Percentiles rank a stretch among this genome's conserved stretches.
Conservation (phyloP, 148 eudicot species). For the Chenopodium suecicum region DNA sequence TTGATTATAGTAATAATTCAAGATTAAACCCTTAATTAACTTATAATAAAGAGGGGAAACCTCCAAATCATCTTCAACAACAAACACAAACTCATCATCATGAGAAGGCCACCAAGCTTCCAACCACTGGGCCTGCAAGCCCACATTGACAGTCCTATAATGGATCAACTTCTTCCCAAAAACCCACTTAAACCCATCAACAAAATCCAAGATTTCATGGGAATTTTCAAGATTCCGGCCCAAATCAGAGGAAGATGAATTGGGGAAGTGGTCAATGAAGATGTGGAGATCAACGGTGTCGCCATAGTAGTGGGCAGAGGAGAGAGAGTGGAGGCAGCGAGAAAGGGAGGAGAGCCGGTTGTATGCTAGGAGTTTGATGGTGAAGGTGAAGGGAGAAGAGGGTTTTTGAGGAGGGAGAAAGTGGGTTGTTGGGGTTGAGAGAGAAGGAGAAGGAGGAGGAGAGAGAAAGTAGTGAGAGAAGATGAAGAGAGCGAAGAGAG, state of each 20-base stretch:
- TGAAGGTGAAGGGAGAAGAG: conserved; percentile 64
- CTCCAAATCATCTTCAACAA: conserved; percentile 94
- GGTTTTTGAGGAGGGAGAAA: conserved; percentile 27
- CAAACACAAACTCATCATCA: conserved; percentile 87
- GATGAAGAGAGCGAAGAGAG: conserved; percentile 11
- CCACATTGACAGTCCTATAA: conserved; percentile 75
- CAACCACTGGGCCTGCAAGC: conserved; percentile 92
- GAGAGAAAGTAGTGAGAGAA: conserved; percentile 38
- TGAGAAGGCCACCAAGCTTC: conserved; percentile 94
- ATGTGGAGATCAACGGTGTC: conserved; percentile 70
- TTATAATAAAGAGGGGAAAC: conserved; percentile 70
- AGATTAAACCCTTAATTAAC: conserved; percentile 61
- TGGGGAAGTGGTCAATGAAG: conserved; percentile 64
- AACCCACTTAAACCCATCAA: conserved; percentile 70
- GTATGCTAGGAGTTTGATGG: conserved; percentile 77
- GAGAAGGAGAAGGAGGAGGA: conserved; percentile 15
- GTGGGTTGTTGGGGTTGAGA: conserved; percentile 18
- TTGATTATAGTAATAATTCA: conserved; percentile 61
- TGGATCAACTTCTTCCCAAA: conserved; percentile 72
- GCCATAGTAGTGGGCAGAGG: conserved; percentile 50
- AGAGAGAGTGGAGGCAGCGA: conserved; percentile 78
- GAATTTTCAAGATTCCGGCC: conserved; percentile 48
- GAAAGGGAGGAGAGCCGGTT: conserved; percentile 77
- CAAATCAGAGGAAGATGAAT: conserved; percentile 20
- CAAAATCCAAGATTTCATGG: conserved; percentile 47